A percentile compares a stretch with the other conserved stretches of the same genome.
These are phyloP conservation scores for Ambrosiella cleistominuta DNA, from an alignment of 2,329 filamentous ascomycete genomes.

Conservation along the genomic window DNA sequence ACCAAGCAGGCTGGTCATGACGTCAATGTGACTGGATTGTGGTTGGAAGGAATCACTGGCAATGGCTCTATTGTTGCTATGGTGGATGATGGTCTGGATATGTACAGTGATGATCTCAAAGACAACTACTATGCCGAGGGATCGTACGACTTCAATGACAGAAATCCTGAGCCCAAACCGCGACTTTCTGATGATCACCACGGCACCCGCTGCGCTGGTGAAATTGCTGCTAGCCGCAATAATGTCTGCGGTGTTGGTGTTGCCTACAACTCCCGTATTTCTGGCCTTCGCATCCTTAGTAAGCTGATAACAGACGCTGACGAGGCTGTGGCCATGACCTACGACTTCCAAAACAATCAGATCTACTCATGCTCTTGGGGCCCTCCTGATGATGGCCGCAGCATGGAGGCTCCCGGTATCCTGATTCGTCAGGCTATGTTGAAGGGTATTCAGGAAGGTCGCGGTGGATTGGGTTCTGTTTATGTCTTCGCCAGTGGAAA, in stretches of 20 bases:
- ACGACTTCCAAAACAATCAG: slow-evolving; percentile 75
- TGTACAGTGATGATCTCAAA: slow-evolving; percentile 83
- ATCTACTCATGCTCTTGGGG: slow-evolving; percentile 99
- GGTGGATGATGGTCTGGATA: slow-evolving; percentile 88
- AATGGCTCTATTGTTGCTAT: slow-evolving; percentile 80
- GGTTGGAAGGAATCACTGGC: slow-evolving; percentile 80
- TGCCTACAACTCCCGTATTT: slow-evolving; percentile 78
- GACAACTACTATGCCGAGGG: slow-evolving; percentile 86
- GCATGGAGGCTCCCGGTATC: slow-evolving; percentile 85
- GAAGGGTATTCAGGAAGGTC: slow-evolving; percentile 77
- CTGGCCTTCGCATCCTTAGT: slow-evolving; percentile 82
- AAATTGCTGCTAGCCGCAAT: slow-evolving; percentile 83
- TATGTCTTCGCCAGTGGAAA: slow-evolving; percentile 97
- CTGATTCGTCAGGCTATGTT: slow-evolving; percentile 82
- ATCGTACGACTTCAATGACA: slow-evolving; percentile 93
- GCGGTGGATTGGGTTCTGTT: slow-evolving; percentile 67
- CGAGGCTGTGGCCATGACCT: slow-evolving; percentile 84
- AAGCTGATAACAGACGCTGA: slow-evolving; percentile 82
- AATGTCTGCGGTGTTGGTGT: slow-evolving; percentile 90
- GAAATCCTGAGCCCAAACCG: slow-evolving; percentile 59
- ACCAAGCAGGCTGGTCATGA: slow-evolving; percentile 67
- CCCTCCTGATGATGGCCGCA: slow-evolving; percentile 76
- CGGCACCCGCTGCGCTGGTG: slow-evolving; percentile 85
- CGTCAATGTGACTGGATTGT: slow-evolving; percentile 88
- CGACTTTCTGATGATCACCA: slow-evolving; percentile 73